A percentile compares a stretch with the other conserved stretches of the same genome.
phyloP scores from a whole-genome alignment of 2,329 filamentous ascomycete genomes.

The Talaromyces pinophilus region DNA sequence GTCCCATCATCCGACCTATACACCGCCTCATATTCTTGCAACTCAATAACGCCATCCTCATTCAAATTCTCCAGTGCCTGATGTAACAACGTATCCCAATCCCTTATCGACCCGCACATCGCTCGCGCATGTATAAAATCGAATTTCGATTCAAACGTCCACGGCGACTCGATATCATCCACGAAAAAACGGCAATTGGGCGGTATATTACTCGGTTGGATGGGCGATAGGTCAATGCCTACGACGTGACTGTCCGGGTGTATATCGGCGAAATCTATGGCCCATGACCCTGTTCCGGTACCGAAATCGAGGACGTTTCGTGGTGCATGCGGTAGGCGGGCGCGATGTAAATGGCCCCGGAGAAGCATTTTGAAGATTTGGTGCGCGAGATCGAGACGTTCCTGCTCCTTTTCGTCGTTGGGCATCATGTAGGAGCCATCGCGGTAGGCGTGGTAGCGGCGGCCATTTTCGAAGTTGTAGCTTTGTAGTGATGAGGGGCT shows the following conservation, averaged over 20 bases:
- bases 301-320: constrained; percentile 23
- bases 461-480: constrained; percentile 26
- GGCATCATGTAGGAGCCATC: constrained; percentile 28
- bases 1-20: constrained; percentile 23
- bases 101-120: constrained; percentile 31
- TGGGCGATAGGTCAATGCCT: constrained; percentile 28
- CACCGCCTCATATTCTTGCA: constrained; percentile 31
- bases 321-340: constrained; percentile 3
- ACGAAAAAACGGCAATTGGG: constrained; percentile 26
- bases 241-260: constrained; percentile 24
- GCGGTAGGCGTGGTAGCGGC: constrained; percentile 28
- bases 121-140: constrained; percentile 34
- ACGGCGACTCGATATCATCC: constrained; percentile 34
- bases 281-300: constrained; percentile 24
- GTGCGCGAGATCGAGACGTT: constrained; percentile 28
- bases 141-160: constrained; percentile 31
- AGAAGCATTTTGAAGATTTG: constrained; percentile 23
- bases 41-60: constrained; percentile 34
- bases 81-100: constrained; percentile 32
- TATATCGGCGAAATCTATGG: constrained; percentile 26
- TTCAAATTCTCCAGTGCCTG: constrained; percentile 32
- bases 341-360: constrained; percentile 16
- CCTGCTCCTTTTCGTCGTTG: constrained; percentile 32
- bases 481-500: constrained; percentile 16
- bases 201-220: constrained; percentile 24